Conservation (phyloP, 169 alveolate genomes). For the Sarcocystis neurona region DNA sequence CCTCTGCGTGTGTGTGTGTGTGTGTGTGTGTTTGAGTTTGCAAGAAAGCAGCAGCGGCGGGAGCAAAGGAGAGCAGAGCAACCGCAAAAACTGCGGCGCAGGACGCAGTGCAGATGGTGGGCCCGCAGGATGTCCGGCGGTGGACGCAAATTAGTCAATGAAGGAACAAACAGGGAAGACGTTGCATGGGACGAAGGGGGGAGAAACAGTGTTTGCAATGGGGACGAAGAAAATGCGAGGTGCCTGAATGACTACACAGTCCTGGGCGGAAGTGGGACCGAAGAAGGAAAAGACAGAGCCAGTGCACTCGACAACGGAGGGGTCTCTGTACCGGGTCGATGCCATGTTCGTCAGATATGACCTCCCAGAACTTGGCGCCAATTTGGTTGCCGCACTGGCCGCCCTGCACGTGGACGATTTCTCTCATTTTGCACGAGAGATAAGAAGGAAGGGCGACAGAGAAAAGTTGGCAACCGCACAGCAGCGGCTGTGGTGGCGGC, state of each 20-base stretch:
- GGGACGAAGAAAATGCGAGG: neutral
- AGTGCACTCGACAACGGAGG: neutral
- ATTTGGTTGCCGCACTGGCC: slow-evolving; percentile 99
- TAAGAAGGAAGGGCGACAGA: neutral
- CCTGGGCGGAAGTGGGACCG: too few species aligned
- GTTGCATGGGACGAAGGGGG: too few species aligned
- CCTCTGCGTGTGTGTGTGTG: too few species aligned
- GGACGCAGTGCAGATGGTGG: too few species aligned
- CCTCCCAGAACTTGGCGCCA: slow-evolving; percentile 99
- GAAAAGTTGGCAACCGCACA: neutral
- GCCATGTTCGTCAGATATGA: slow-evolving; percentile 98
- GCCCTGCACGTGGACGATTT: slow-evolving; percentile 97
- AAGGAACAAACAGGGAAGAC: neutral
- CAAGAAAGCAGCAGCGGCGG: too few species aligned
- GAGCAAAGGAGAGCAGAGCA: neutral
- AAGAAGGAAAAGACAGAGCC: neutral
- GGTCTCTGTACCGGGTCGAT: slow-evolving; percentile 82
- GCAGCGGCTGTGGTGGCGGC: too few species aligned
- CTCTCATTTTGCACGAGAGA: slow-evolving; percentile 88
- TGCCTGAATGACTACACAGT: too few species aligned
- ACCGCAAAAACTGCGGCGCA: too few species aligned
- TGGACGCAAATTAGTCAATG: neutral
- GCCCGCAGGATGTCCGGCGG: neutral
- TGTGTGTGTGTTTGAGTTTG: too few species aligned
- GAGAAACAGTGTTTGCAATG: neutral